Evolutionary conservation across 176 grass and related monocot species (phyloP).

Genomic region (Musa schizocarpa): DNA sequence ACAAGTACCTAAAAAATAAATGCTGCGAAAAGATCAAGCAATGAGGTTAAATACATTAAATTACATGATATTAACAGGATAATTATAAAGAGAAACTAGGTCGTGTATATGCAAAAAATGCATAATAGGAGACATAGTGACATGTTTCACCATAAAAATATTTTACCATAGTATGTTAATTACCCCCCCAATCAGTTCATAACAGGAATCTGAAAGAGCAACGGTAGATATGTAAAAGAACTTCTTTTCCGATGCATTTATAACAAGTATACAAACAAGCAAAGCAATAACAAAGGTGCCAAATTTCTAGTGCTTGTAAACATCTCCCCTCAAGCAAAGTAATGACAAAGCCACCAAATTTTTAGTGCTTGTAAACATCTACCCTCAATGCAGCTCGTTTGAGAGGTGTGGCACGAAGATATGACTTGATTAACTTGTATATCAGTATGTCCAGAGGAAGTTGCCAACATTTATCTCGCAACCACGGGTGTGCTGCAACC

Average conservation of each 20-base stretch:
- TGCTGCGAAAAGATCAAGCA: background rate
- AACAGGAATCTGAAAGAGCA: background rate
- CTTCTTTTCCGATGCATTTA: background rate
- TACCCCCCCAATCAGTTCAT: background rate
- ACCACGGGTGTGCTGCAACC: slow-evolving; percentile 22
- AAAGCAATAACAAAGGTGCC: background rate
- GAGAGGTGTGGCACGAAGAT: slow-evolving; percentile 12
- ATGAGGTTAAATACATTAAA: background rate
- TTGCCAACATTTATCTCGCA: slow-evolving; percentile 12
- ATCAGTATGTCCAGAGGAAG: slow-evolving; percentile 20
- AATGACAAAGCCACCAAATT: background rate
- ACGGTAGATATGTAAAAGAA: background rate
- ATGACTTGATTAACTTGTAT: slow-evolving; percentile 20
- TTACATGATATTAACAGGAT: background rate
- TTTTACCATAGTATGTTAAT: background rate
- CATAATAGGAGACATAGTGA: background rate
- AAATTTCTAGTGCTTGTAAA: background rate
- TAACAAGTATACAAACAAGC: background rate
- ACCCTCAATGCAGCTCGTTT: slow-evolving; percentile 21
- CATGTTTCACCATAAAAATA: background rate
- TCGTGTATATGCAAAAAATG: background rate
- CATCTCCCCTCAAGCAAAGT: slow-evolving; percentile 9
- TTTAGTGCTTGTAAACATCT: background rate
- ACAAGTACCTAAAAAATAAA: too few species aligned
- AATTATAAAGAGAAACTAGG: background rate